Base-by-base conservation (phyloP, 495 filamentous ascomycete species). In the Neurospora sp. region DNA sequence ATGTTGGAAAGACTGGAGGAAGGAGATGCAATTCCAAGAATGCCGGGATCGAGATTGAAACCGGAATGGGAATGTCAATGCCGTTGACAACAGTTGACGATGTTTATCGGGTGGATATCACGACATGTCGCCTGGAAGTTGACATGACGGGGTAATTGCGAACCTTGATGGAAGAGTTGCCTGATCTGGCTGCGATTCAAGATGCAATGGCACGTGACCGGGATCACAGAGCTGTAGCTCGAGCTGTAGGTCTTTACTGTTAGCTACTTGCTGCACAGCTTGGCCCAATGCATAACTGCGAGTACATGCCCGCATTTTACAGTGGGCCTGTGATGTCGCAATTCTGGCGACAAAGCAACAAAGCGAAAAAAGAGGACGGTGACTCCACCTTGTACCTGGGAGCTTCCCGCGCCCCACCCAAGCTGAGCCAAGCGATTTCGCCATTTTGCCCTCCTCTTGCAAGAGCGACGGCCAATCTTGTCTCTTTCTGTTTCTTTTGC, bases 301-400 rank as follows among this genome's bases (percentile, higher is more conserved):
- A 37, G 27, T 65, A 65, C 53, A 65, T 35, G 3, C 2, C 53
- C 27, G 27, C 53, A 31, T 35, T 35, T 61, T 65, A 35, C 22
- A 65, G 53, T 37, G 53, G 53, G 27, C 27, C 53, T 7, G 70
- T 75, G 77, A 81, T 80, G 79, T 80, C 79, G 79, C 79, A 74
- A 80, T 81, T 79, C 72, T 69, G 74, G 74, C 78, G 59, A 71
- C 61, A 79, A 81, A 80, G 78, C 74, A 78, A 41, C 78, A 74
- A 77, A 78, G 74, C 70, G 61, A 69, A 40, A 74, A 70, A 45
- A 40, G 70, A 68, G 68, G 40, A 40, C 35, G 35, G 20, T 9
- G 35, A 38, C 37, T 39, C 40, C 41, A 69, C 31, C 10, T 7
- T 40, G 53, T 31, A 40, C 71, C 48, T 37, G 59, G 69, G 65